phyloP scores from a whole-genome alignment of 352 stramenopile species.

The Phytophthora nicotianae region DNA sequence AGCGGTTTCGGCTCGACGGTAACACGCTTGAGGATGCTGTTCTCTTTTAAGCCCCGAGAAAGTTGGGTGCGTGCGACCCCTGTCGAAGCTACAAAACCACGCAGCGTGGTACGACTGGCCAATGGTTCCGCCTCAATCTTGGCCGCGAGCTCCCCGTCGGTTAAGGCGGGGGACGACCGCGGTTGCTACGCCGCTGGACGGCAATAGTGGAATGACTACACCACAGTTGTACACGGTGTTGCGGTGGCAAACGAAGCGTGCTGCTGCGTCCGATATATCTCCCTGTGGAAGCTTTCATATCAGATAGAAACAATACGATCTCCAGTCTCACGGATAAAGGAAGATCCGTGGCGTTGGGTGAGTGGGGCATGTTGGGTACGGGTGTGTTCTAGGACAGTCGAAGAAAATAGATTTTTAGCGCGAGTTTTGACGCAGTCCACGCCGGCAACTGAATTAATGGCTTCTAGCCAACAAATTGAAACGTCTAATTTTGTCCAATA shows the following conservation, averaged over 20 bases:
- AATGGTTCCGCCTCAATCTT: not conserved
- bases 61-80: constrained; percentile 4
- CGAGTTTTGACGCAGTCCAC: not conserved
- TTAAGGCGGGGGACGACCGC: too few species aligned
- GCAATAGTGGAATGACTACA: not conserved
- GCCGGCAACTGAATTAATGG: not conserved
- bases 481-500: not conserved
- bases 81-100: not conserved
- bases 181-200: constrained; percentile 3
- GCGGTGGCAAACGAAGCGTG: constrained; percentile 2
- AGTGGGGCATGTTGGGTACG: not conserved
- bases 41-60: constrained; percentile 5
- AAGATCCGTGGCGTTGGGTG: not conserved
- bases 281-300: too few species aligned
- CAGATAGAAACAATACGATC: not conserved
- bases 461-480: constrained; percentile 2
- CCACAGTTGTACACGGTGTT: constrained; percentile 4
- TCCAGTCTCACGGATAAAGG: too few species aligned
- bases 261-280: too few species aligned
- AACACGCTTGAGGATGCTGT: not conserved
- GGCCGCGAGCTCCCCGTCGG: not conserved
- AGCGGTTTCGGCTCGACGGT: constrained; percentile 4
- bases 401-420: not conserved
- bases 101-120: constrained; percentile 3
- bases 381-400: not conserved